These are phyloP conservation scores for Phialemoniopsis sp. DNA, from an alignment of 2,329 filamentous ascomycete species.

Conservation along the genomic window DNA sequence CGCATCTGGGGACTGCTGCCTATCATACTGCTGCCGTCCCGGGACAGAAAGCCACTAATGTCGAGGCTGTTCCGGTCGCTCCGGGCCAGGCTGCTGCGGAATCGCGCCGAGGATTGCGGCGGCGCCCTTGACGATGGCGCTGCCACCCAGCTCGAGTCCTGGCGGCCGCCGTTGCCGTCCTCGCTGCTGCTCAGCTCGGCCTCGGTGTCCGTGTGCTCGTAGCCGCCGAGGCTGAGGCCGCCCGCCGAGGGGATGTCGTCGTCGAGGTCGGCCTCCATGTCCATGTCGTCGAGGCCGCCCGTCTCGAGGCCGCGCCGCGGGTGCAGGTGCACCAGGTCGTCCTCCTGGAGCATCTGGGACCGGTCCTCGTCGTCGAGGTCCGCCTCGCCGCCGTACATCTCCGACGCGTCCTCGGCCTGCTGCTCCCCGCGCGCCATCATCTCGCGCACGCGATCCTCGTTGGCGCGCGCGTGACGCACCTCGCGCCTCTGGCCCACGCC, in stretches of 20 bases:
- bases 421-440: slow-evolving; percentile 49
- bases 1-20: slow-evolving; percentile 49
- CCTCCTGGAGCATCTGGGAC: slow-evolving; percentile 59
- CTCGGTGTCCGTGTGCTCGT: slow-evolving; percentile 77
- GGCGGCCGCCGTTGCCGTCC: slow-evolving; percentile 11
- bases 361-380: slow-evolving; percentile 51
- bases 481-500: slow-evolving; percentile 32
- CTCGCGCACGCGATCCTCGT: slow-evolving; percentile 59
- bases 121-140: not conserved
- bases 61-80: slow-evolving; percentile 50
- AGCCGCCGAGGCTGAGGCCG: slow-evolving; percentile 31
- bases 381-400: slow-evolving; percentile 49
- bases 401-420: slow-evolving; percentile 31
- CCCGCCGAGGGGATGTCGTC: slow-evolving; percentile 22
- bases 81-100: slow-evolving; percentile 30
- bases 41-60: slow-evolving; percentile 50
- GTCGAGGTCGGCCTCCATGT: slow-evolving; percentile 41
- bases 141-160: slow-evolving; percentile 1
- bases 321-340: slow-evolving; percentile 43
- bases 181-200: slow-evolving; percentile 53
- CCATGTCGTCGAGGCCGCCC: slow-evolving; percentile 33
- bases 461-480: slow-evolving; percentile 47
- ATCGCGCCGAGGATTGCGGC: slow-evolving; percentile 14
- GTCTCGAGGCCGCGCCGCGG: slow-evolving; percentile 19
- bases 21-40: slow-evolving; percentile 53